These are phyloP conservation scores for Cercophora scortea DNA, from an alignment of 495 filamentous ascomycete species.

Conservation along the genomic window DNA sequence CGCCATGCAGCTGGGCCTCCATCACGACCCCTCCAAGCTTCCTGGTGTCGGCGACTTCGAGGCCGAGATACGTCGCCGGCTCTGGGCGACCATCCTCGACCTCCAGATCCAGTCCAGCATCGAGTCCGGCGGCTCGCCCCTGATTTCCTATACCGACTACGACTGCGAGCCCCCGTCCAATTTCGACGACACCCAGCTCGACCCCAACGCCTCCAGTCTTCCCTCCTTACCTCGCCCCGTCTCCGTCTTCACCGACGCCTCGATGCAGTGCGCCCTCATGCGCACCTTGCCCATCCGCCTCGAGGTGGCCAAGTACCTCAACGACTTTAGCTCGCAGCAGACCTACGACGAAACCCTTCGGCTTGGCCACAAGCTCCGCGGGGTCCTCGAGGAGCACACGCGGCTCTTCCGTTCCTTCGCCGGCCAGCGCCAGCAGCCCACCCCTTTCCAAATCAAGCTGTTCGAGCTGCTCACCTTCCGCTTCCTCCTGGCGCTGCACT, in stretches of 20 bases:
- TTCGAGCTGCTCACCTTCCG: neutral
- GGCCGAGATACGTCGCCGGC: neutral
- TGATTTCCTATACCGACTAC: neutral
- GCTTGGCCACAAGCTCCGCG: no score
- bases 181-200: neutral
- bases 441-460: neutral
- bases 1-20: neutral
- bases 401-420: no score
- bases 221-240: neutral
- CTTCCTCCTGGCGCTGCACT: neutral
- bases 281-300: no score
- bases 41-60: neutral
- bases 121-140: neutral
- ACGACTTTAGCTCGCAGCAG: no score
- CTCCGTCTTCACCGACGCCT: no score
- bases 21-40: neutral
- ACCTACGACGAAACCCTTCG: no score
- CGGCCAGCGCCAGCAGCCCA: no score
- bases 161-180: neutral
- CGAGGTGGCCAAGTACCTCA: no score
- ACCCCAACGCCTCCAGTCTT: neutral
- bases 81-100: neutral
- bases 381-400: no score
- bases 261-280: no score
- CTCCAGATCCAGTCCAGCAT: neutral